phyloP scores from a whole-genome alignment of 257 asterid species.

The Petunia axillaris region DNA sequence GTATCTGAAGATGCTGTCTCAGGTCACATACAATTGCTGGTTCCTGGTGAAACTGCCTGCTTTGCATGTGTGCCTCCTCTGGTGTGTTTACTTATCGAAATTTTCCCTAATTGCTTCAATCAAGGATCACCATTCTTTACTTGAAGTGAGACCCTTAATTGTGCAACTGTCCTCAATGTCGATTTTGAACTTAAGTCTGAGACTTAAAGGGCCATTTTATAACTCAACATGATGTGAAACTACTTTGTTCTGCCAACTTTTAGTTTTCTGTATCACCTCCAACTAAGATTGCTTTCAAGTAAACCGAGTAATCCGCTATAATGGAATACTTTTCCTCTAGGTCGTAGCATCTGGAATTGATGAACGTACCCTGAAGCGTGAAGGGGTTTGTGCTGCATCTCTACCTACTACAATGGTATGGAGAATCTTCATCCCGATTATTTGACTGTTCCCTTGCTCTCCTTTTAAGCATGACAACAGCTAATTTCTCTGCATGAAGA shows the following conservation, averaged over 20 bases:
- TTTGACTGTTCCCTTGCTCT: slow-evolving; percentile 17
- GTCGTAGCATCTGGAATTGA: slow-evolving; percentile 98
- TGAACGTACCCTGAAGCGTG: slow-evolving; percentile 95
- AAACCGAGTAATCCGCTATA: not conserved
- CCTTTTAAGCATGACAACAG: not conserved
- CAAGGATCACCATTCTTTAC: not conserved
- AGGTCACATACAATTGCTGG: slow-evolving; percentile 90
- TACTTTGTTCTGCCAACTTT: slow-evolving; percentile 12
- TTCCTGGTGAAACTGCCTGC: slow-evolving; percentile 99
- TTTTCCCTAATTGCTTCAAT: not conserved
- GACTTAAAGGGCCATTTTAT: not conserved
- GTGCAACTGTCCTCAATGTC: not conserved
- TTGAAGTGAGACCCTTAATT: not conserved
- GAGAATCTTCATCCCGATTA: not conserved
- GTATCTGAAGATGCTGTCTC: slow-evolving; percentile 99
- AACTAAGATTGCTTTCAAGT: not conserved
- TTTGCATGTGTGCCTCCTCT: slow-evolving; percentile 99
- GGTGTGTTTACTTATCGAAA: slow-evolving; percentile 51
- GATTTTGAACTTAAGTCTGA: not conserved
- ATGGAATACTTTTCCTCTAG: slow-evolving; percentile 41
- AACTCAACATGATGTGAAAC: not conserved
- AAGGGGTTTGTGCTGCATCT: slow-evolving; percentile 99
- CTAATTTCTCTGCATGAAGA: slow-evolving; percentile 24
- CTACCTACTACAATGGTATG: slow-evolving; percentile 96
- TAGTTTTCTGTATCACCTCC: not conserved